Evolutionary conservation across 257 asterid species (phyloP).

Genomic region (Penstemon barbatus): DNA sequence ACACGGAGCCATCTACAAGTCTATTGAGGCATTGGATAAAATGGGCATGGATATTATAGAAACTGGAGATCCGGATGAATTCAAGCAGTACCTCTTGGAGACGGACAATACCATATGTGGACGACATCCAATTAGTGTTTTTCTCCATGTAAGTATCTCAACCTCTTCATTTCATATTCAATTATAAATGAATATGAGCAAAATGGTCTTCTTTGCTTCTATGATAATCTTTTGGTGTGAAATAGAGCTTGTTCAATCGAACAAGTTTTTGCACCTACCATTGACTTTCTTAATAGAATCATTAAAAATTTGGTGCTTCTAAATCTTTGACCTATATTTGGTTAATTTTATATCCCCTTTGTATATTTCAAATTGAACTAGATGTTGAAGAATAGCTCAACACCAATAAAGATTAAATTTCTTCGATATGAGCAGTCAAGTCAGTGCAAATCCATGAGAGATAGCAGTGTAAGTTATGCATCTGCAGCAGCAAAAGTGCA

Average conservation of each 20-base stretch:
- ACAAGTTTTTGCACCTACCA: background rate
- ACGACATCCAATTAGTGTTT: slow-evolving; percentile 92
- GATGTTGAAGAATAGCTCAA: slow-evolving; percentile 78
- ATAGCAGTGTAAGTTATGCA: slow-evolving; percentile 98
- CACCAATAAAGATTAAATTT: slow-evolving; percentile 69
- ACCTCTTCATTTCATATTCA: slow-evolving; percentile 5
- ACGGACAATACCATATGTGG: slow-evolving; percentile 97
- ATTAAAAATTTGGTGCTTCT: no score
- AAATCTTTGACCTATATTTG: background rate
- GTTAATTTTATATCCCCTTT: slow-evolving; percentile 25
- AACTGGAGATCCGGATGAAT: slow-evolving; percentile 85
- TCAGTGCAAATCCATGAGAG: slow-evolving; percentile 80
- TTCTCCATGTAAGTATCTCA: slow-evolving; percentile 76
- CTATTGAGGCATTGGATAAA: slow-evolving; percentile 86
- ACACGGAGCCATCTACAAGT: slow-evolving; percentile 83
- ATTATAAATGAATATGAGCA: background rate
- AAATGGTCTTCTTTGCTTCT: background rate
- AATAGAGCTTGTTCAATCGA: background rate
- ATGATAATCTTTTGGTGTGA: background rate
- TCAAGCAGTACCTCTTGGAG: slow-evolving; percentile 76
- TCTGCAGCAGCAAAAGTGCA: slow-evolving; percentile 77
- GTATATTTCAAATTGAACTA: slow-evolving; percentile 31
- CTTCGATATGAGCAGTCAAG: slow-evolving; percentile 93
- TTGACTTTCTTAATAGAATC: background rate
- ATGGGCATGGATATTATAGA: slow-evolving; percentile 92